Evolutionary conservation across 148 eudicot genomes (phyloP).

Genomic region (Hydrangea macrophylla): DNA sequence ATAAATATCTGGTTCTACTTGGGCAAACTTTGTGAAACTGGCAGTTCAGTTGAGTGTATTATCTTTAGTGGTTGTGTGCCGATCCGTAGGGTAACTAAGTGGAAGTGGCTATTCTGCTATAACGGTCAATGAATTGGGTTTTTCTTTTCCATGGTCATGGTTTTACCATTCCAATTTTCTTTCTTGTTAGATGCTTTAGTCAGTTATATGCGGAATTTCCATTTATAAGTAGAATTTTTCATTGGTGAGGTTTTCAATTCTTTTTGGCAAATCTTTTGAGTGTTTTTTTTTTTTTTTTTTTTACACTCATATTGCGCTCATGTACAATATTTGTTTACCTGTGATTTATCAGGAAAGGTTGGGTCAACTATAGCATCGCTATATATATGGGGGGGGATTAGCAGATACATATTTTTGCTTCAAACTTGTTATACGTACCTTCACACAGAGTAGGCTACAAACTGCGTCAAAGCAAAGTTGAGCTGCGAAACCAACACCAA

Average conservation of each 20-base stretch:
- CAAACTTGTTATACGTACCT: neutral
- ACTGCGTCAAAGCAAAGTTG: neutral
- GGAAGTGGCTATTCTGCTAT: no score
- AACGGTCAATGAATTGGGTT: no score
- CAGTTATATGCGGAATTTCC: neutral
- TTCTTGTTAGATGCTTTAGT: no score
- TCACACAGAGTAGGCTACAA: neutral
- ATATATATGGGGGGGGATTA: neutral
- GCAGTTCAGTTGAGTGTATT: neutral
- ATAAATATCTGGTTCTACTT: no score
- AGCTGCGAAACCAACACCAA: neutral
- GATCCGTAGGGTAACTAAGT: no score
- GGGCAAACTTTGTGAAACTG: no score
- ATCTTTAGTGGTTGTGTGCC: neutral
- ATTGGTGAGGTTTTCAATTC: neutral
- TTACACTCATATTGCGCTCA: neutral
- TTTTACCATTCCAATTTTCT: no score
- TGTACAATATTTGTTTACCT: neutral
- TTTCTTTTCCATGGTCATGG: no score
- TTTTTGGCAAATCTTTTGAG: neutral
- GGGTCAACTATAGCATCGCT: slow-evolving; percentile 29
- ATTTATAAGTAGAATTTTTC: neutral
- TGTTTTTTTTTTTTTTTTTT: no score
- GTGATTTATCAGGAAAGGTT: slow-evolving; percentile 46
- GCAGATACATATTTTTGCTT: neutral